Evolutionary conservation across 2,329 filamentous ascomycete genomes (phyloP).

Genomic region (Mariannaea sp.): DNA sequence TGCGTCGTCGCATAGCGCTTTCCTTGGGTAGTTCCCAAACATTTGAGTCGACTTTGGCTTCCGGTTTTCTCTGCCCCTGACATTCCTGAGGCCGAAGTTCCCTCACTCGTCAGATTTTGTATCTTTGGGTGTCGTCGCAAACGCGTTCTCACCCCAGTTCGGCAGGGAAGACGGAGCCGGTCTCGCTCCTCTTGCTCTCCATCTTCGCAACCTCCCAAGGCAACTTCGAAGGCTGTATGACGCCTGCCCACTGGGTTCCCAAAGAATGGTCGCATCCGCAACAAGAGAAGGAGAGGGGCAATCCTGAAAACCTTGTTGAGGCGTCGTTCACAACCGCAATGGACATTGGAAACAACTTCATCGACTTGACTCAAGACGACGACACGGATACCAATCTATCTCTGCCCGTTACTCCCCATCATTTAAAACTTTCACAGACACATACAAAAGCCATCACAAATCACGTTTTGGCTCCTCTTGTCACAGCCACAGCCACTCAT

Average conservation of each 20-base stretch:
- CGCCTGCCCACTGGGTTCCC: slow-evolving; percentile 10
- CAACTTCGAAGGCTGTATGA: slow-evolving; percentile 7
- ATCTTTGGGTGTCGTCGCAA: slow-evolving; percentile 6
- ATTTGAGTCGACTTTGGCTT: not conserved
- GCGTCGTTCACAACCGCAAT: slow-evolving; percentile 23
- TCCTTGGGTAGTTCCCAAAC: slow-evolving; percentile 16
- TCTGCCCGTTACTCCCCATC: not conserved
- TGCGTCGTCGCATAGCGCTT: slow-evolving; percentile 6
- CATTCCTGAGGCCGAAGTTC: not conserved
- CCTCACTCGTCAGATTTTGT: not conserved
- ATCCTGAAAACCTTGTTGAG: slow-evolving; percentile 36
- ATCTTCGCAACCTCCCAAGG: not conserved
- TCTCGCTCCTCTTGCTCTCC: slow-evolving; percentile 3
- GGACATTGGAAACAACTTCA: slow-evolving; percentile 10
- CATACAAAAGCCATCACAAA: slow-evolving; percentile 3
- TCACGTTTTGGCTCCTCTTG: not conserved
- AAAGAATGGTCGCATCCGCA: slow-evolving; percentile 35
- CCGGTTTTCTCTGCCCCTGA: not conserved
- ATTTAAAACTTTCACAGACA: not conserved
- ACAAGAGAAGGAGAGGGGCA: slow-evolving; percentile 32
- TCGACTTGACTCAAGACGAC: slow-evolving; percentile 30
- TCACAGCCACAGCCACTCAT: slow-evolving; percentile 9
- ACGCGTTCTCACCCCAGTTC: slow-evolving; percentile 14
- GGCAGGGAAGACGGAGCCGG: not conserved
- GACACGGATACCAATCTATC: slow-evolving; percentile 18